Evolutionary conservation across 2,329 filamentous ascomycete species (phyloP), one percentile per base, ranked within the genome.

Genomic region (Xylaria sp.): DNA sequence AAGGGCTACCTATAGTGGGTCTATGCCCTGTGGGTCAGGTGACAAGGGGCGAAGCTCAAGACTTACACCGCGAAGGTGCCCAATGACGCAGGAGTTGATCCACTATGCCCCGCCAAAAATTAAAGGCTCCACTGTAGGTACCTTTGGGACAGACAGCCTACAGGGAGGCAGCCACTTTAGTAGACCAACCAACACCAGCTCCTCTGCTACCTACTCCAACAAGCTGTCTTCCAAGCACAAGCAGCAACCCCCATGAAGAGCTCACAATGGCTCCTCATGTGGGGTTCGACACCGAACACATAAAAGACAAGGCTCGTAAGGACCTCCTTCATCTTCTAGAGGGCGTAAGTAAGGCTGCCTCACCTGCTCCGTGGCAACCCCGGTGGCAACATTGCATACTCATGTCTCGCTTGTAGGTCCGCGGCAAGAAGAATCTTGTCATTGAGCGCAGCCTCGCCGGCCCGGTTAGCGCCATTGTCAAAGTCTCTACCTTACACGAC

Each of bases 401-500:
- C 64, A 75, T 71, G 51, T 67, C 17, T 57, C 3, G 24, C 67
- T 67, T 61, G 70, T 78, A 99, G 96, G 93, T 98, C 73, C 93
- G 95, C 79, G 97, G 97, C 75, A 99, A 98, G 88, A 99, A 99
- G 86, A 98, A 98, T 78, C 85, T 99, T 69, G 92, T 99, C 61
- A 91, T 99, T 78, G 95, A 98, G 80, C 93, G 92, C 81, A 91
- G 90, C 75, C 86, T 99, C 75, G 94, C 95, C 73, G 96, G 95
- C 27, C 93, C 94, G 34, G 88, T 99, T 74, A 93, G 94, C 68
- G 87, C 95, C 68, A 91, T 99, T 73, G 93, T 97, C 82, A 98
- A 98, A 80, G 97, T 98, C 77, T 95, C 95, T 24, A 95, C 93
- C 9, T 87, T 98, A 17, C 93, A 98, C 78, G 96, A 99, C 77